Base-by-base conservation (phyloP, 1,139 yeast genomes). In the Nakaseomyces uthaithaninus region DNA sequence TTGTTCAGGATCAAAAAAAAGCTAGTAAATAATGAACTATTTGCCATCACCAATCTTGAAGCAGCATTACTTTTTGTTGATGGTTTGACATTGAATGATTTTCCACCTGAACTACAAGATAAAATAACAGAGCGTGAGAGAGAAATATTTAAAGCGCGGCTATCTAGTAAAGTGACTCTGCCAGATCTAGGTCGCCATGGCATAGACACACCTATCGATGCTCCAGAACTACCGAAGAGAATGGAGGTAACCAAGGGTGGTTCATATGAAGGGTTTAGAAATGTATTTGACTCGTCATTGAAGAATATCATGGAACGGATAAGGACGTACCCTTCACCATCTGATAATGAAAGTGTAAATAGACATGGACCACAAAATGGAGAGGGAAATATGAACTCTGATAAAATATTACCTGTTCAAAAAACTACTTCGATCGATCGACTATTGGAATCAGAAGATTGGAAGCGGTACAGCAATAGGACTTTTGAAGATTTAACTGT, bases 11-110 rank as follows among this genome's bases (percentile, higher is more conserved):
- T 76, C 44, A 63, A 65, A 27, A 55, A 59, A 19, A 63, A 67
- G 15, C 52, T 72, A 30, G 62, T 61, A 20, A 79, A 80, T 20
- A 77, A 75, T 45, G 65, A 74, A 20, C 57, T 74, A 22, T 79
- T 76, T 54, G 76, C 78, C 38, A 55, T 77, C 37, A 79, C 85
- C 2, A 79, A 79, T 52, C 61, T 75, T 37, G 84, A 78, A 50
- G 86, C 86, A 1, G 74, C 81, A 3, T 59, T 77, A 15, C 69
- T 71, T 16, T 76, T 75, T 46, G 50, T 75, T n/a, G 71, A 71
- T 34, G 64, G 71, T 14, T 65, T 71, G 3, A 66, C 72, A 2
- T 45, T 68, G 6, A 65, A 62, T 19, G 69, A 72, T 41, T 55
- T 74, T 36, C 54, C 71, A 1, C 58, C 59, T 9, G 49, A 48